A percentile compares a stretch with the other conserved stretches of the same genome.
Conservation (phyloP, 2,329 filamentous ascomycete species). For the Aureobasidium sp. region DNA sequence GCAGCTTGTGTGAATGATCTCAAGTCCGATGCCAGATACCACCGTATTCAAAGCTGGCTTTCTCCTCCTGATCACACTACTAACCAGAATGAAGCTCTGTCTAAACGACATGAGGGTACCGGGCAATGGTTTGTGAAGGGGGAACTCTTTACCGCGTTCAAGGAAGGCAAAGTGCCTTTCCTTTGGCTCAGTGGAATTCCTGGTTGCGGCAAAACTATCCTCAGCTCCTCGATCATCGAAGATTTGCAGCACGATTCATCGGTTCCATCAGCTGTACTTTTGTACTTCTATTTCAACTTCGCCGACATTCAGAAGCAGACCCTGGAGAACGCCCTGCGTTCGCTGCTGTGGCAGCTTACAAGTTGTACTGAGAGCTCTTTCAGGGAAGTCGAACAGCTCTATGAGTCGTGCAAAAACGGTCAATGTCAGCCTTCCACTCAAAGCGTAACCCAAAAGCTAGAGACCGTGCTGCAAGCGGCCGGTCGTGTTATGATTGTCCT, state of each 20-base stretch:
- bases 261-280: background rate
- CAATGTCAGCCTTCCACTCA: background rate
- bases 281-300: background rate
- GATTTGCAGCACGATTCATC: background rate
- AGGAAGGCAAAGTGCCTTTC: no score
- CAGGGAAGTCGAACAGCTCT: background rate
- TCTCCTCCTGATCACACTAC: no score
- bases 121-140: no score
- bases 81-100: no score
- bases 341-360: background rate
- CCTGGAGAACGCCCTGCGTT: background rate
- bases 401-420: background rate
- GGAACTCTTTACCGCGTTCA: no score
- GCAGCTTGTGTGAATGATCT: no score
- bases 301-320: background rate
- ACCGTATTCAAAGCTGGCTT: no score
- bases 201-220: slow-evolving; percentile 10
- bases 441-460: background rate
- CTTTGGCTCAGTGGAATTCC: background rate
- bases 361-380: background rate
- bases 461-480: background rate
- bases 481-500: background rate
- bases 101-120: no score
- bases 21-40: background rate
- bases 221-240: slow-evolving; percentile 1